Evolutionary conservation across 345 rosid species (phyloP), one percentile per base, ranked within the genome.

Genomic region (Gossypium longicalyx): DNA sequence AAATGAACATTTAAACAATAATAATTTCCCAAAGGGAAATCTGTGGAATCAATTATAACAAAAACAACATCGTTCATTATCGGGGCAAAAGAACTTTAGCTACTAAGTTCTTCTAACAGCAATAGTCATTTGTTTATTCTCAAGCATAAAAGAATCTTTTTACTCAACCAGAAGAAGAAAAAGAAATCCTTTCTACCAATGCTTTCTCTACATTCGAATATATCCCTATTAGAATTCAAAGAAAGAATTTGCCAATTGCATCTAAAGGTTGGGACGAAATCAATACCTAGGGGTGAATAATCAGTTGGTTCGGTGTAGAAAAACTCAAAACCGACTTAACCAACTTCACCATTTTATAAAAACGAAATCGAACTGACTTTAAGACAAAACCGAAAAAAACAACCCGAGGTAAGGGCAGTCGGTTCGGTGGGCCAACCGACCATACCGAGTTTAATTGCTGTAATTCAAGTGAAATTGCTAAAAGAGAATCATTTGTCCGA

Each of bases 151-250:
- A 17, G 7, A 47, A 15, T 12, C 52, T 13, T 1, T 7, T 47
- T 12, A 2, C 13, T 47, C 19, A 22, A 47, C 17, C 70, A 65
- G 38, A 34, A 20, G 20, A 20, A 57, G 25, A 66, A 12, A 44
- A 20, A 47, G 0, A 48, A 45, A 12, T 3, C 38, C 53, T 7
- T 47, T 23, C 16, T 15, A 6, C 4, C 38, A 47, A 7, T 38
- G 57, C 23, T 66, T 66, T 67, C 43, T 67, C 19, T 47, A 67
- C 54, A 67, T 22, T 67, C 9, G 41, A 47, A 57, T 20, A 57
- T 12, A 47, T 48, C 13, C 71, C 71, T 13, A 48, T 13, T 13
- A 47, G 38, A 34, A 34, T 34, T 34, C 38, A 34, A 34, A 34
- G 38, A 29, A 29, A 3, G 34, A 29, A 29, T 29, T 29, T 29